Conservation (phyloP, 2,329 filamentous ascomycete genomes). For the Ascochyta rabiei region DNA sequence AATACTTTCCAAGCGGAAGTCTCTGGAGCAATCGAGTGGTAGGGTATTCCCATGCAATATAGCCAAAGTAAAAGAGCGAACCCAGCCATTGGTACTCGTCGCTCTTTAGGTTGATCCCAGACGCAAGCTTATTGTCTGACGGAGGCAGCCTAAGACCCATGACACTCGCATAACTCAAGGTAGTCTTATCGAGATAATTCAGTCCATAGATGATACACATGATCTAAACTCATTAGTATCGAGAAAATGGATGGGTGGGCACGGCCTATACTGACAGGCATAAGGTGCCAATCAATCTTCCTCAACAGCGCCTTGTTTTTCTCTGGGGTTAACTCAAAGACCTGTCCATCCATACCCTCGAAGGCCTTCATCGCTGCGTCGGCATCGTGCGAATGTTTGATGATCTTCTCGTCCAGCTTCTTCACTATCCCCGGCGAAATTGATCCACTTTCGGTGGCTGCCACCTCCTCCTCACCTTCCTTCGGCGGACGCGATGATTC, state of each 20-base stretch:
- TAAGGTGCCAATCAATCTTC: constrained; percentile 67
- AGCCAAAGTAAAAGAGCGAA: constrained; percentile 61
- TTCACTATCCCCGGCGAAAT: constrained; percentile 17
- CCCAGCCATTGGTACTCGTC: constrained; percentile 60
- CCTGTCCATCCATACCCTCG: constrained; percentile 55
- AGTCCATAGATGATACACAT: constrained; percentile 64
- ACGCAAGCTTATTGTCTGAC: constrained; percentile 35
- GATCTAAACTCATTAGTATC: constrained; percentile 42
- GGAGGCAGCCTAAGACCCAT: constrained; percentile 53
- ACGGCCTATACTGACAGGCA: constrained; percentile 52
- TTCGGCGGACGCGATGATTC: neutral
- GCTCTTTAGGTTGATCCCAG: constrained; percentile 55
- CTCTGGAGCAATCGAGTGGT: constrained; percentile 69
- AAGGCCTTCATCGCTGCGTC: constrained; percentile 67
- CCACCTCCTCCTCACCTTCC: constrained; percentile 27
- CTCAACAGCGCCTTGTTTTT: constrained; percentile 65
- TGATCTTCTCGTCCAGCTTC: constrained; percentile 32
- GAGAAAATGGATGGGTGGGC: neutral
- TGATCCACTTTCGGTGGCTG: constrained; percentile 13
- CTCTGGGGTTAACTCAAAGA: constrained; percentile 60
- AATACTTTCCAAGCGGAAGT: constrained; percentile 70
- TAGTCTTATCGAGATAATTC: constrained; percentile 67
- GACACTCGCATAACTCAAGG: constrained; percentile 59
- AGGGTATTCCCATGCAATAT: constrained; percentile 68
- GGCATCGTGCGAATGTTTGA: constrained; percentile 62